A percentile compares a stretch with the other conserved stretches of the same genome.
phyloP scores from a whole-genome alignment of 2,329 filamentous ascomycete genomes.

The Cytospora mali region DNA sequence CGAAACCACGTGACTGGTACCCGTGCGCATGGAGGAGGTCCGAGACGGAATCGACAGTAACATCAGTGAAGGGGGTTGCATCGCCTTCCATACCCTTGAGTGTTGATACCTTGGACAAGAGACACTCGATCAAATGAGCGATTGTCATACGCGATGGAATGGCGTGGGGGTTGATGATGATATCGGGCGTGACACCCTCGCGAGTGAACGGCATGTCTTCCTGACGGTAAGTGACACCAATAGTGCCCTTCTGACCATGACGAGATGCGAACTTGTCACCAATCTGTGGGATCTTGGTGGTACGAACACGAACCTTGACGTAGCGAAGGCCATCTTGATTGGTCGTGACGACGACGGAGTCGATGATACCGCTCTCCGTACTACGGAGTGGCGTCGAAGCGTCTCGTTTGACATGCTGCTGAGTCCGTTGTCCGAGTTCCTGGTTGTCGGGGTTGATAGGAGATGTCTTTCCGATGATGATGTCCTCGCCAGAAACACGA shows the following conservation, averaged over 20 bases:
- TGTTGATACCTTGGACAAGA: constrained; percentile 93
- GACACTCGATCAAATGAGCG: constrained; percentile 98
- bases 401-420: constrained; percentile 88
- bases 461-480: constrained; percentile 98
- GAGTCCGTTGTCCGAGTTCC: constrained; percentile 89
- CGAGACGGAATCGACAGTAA: constrained; percentile 93
- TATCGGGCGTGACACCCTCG: constrained; percentile 88
- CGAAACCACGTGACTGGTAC: constrained; percentile 95
- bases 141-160: constrained; percentile 99
- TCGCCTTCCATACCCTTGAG: constrained; percentile 95
- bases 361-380: constrained; percentile 95
- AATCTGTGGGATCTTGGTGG: constrained; percentile 97
- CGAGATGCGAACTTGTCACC: constrained; percentile 99
- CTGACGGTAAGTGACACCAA: constrained; percentile 95
- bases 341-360: constrained; percentile 90
- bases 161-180: constrained; percentile 99
- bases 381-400: constrained; percentile 92
- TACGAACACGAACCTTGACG: constrained; percentile 95
- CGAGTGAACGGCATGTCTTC: constrained; percentile 98
- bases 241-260: constrained; percentile 98
- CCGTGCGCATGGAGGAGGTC: constrained; percentile 83
- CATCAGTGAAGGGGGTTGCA: constrained; percentile 95
- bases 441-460: constrained; percentile 91
- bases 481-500: constrained; percentile 94
- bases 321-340: constrained; percentile 94